A percentile compares a stretch with the other conserved stretches of the same genome.
Evolutionary conservation across 1,139 yeast species (phyloP).

Genomic region (Wickerhamomyces sp.): DNA sequence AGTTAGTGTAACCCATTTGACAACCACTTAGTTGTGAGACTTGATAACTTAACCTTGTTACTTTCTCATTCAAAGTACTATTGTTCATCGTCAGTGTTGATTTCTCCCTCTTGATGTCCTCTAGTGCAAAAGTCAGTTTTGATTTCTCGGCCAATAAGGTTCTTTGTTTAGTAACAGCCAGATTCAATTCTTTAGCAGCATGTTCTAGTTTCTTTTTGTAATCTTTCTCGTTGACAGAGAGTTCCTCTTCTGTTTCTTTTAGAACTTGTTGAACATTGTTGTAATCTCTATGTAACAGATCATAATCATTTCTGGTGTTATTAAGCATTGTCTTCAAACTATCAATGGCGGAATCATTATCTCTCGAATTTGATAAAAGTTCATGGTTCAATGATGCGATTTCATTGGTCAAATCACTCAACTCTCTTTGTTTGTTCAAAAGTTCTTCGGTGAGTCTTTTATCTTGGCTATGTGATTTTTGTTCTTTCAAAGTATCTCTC

Average conservation of each 20-base stretch:
- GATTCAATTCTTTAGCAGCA: conserved; percentile 35
- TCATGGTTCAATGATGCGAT: conserved; percentile 14
- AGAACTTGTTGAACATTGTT: conserved; percentile 26
- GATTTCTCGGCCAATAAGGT: conserved; percentile 45
- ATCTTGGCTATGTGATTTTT: conserved; percentile 1
- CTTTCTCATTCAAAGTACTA: conserved; percentile 32
- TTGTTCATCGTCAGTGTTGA: conserved; percentile 30
- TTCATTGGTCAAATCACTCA: conserved; percentile 12
- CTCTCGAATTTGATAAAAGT: conserved; percentile 11
- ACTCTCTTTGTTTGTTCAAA: conserved; percentile 21
- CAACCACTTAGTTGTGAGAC: conserved; percentile 24
- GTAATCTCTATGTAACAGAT: conserved; percentile 30
- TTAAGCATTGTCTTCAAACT: conserved; percentile 32
- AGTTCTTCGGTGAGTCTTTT: conserved; percentile 10
- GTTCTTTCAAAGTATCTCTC: conserved; percentile 6
- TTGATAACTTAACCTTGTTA: conserved; percentile 22
- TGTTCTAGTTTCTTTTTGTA: conserved; percentile 28
- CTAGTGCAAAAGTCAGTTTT: conserved; percentile 37
- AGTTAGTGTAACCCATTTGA: conserved; percentile 36
- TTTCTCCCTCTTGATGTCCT: conserved; percentile 36
- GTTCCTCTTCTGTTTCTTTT: conserved; percentile 24
- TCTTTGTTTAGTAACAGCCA: conserved; percentile 44
- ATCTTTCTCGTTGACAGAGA: conserved; percentile 18
- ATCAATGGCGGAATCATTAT: conserved; percentile 25
- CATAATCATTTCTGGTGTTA: conserved; percentile 21